phyloP scores from a whole-genome alignment of 768 basidiomycete genomes.

The Podaxis sp. region DNA sequence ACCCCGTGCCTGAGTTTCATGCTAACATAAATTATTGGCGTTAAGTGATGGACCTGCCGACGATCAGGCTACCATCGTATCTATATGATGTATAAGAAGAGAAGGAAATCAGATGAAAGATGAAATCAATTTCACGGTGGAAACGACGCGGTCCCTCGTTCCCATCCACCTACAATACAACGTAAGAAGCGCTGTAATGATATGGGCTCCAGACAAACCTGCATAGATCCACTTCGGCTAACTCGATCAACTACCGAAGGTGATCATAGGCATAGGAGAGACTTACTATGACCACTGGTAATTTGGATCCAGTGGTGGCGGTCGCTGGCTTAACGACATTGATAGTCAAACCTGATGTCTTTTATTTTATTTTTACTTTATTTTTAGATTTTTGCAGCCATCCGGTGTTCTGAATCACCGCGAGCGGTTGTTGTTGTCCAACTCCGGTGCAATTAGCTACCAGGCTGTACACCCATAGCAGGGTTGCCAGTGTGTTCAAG shows the following conservation, averaged over 20 bases:
- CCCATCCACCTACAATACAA: conserved; percentile 19
- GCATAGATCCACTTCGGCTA: conserved; percentile 45
- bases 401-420: not conserved
- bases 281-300: conserved; percentile 53
- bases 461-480: not conserved
- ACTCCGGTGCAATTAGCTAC: not conserved
- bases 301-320: too few species aligned
- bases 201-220: conserved; percentile 21
- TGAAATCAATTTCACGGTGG: not conserved
- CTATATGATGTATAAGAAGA: conserved; percentile 15
- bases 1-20: conserved; percentile 37
- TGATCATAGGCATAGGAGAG: not conserved
- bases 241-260: not conserved
- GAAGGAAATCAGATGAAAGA: not conserved
- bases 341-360: conserved; percentile 39
- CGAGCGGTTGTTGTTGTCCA: not conserved
- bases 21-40: conserved; percentile 43
- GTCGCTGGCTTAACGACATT: conserved; percentile 47
- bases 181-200: not conserved
- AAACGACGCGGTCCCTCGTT: conserved; percentile 19
- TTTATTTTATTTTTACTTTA: not conserved
- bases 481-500: not conserved
- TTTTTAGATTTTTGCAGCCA: not conserved
- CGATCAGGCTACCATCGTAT: conserved; percentile 34
- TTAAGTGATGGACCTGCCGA: conserved; percentile 35